Percentiles rank a stretch among this genome's conserved stretches.
Conservation (phyloP, 1,284 basidiomycete genomes). For the Thecaphora thlaspeos region DNA sequence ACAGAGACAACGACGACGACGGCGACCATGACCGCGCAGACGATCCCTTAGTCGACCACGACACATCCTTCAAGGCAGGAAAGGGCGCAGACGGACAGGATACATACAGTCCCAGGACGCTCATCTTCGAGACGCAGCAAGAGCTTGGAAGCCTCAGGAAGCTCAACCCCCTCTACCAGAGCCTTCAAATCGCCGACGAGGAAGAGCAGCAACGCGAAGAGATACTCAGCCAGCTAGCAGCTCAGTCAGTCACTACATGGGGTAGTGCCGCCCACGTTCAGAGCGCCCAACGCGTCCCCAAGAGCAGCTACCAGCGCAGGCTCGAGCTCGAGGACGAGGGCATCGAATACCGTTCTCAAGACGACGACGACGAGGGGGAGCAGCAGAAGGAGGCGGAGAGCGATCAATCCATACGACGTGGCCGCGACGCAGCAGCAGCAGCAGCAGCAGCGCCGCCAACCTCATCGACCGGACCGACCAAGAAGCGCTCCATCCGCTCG, state of each 20-base stretch:
- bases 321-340: conserved; percentile 36
- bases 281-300: conserved; percentile 2
- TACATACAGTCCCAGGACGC: conserved; percentile 46
- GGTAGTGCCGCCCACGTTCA: background rate
- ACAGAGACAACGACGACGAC: conserved; percentile 5
- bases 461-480: background rate
- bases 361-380: conserved; percentile 14
- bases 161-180: conserved; percentile 38
- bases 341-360: conserved; percentile 18
- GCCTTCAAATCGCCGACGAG: conserved; percentile 8
- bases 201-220: background rate
- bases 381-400: conserved; percentile 4
- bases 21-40: conserved; percentile 5
- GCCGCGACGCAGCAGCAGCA: no score
- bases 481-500: background rate
- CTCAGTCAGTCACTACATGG: background rate
- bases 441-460: no score
- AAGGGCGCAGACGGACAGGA: conserved; percentile 35
- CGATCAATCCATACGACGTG: no score
- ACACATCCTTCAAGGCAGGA: conserved; percentile 47
- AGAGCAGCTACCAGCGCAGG: conserved; percentile 25
- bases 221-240: background rate
- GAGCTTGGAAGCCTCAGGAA: conserved; percentile 41
- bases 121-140: conserved; percentile 48
- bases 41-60: conserved; percentile 45